phyloP scores from a whole-genome alignment of 768 basidiomycete species.

The Daedaleopsis sinensis region DNA sequence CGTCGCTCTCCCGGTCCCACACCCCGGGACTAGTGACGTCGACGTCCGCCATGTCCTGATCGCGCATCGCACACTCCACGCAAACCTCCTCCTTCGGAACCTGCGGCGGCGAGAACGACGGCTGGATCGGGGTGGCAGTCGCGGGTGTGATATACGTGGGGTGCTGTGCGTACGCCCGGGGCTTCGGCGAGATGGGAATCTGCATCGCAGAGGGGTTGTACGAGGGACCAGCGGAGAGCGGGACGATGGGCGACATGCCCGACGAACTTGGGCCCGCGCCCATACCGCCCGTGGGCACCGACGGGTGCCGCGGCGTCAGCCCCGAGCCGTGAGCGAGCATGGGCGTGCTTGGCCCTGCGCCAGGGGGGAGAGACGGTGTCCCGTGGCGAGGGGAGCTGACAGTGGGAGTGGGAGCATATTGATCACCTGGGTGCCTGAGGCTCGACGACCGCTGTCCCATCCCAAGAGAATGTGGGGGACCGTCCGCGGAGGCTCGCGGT shows the following conservation, averaged over 20 bases:
- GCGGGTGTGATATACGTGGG: constrained; percentile 74
- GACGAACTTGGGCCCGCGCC: constrained; percentile 35
- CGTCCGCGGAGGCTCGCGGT: constrained; percentile 5
- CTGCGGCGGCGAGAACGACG: constrained; percentile 57
- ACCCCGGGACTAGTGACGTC: constrained; percentile 82
- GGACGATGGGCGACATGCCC: constrained; percentile 51
- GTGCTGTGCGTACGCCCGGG: constrained; percentile 71
- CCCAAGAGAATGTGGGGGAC: constrained; percentile 17
- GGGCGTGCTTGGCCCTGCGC: constrained; percentile 18
- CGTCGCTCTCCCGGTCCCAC: constrained; percentile 93
- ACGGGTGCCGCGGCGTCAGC: constrained; percentile 49
- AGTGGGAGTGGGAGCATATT: constrained; percentile 3
- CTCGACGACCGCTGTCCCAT: constrained; percentile 32
- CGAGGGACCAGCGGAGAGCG: constrained; percentile 44
- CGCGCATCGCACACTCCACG: constrained; percentile 97
- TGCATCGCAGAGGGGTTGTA: constrained; percentile 38
- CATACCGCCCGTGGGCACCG: constrained; percentile 42
- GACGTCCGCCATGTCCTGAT: constrained; percentile 97
- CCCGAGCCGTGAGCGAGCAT: constrained; percentile 39
- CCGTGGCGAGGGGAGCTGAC: constrained; percentile 10
- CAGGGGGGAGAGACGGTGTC: constrained; percentile 14
- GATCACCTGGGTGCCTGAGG: constrained; percentile 7
- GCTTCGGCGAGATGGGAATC: constrained; percentile 67
- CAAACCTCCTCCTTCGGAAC: constrained; percentile 80
- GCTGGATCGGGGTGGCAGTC: constrained; percentile 56